A percentile compares a stretch with the other conserved stretches of the same genome.
Conservation (phyloP, 148 eudicot species). For the Camellia sinensis region DNA sequence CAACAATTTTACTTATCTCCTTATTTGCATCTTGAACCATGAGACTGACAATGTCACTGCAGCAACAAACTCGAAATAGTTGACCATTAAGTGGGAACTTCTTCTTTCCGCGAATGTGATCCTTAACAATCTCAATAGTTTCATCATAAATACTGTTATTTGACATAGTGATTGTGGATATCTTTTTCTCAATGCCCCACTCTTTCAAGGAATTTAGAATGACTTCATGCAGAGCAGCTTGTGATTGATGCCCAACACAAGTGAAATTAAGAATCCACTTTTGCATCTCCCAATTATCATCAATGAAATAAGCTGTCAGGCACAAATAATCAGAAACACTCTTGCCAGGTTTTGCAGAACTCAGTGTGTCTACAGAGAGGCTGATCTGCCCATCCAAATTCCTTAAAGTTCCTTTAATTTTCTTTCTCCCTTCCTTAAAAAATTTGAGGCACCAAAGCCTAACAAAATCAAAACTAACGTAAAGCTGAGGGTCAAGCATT, state of each 20-base stretch:
- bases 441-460: background rate
- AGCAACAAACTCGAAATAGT: conserved; percentile 24
- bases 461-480: background rate
- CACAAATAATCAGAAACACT: conserved; percentile 6
- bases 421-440: background rate
- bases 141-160: background rate
- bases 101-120: conserved; percentile 10
- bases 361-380: background rate
- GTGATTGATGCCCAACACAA: background rate
- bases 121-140: conserved; percentile 17
- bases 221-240: conserved; percentile 2
- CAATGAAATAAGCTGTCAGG: background rate
- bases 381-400: conserved; percentile 1
- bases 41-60: conserved; percentile 12
- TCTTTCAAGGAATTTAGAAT: conserved; percentile 10
- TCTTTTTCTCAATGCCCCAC: conserved; percentile 23
- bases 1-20: conserved; percentile 11
- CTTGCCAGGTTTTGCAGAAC: background rate
- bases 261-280: background rate
- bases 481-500: background rate
- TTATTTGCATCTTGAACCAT: conserved; percentile 20
- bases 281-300: conserved; percentile 9
- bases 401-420: background rate
- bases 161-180: conserved; percentile 12
- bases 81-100: conserved; percentile 19